A percentile compares a stretch with the other conserved stretches of the same genome.
Conservation (phyloP, 805 yeast genomes). For the Teunomyces panamensis region DNA sequence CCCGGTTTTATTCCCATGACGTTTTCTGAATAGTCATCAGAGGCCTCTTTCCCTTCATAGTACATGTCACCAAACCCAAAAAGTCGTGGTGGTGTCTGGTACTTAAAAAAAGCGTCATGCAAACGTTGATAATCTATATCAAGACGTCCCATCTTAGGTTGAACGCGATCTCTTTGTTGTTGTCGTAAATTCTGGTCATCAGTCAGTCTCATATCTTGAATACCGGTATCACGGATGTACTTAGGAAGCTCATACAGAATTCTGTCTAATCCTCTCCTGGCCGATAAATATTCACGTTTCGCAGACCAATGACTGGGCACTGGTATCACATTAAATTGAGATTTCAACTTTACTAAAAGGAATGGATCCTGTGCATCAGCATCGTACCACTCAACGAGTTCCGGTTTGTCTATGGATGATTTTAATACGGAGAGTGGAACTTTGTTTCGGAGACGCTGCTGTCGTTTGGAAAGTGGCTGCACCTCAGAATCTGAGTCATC, state of each 20-base stretch:
- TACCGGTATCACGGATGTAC: conserved; percentile 78
- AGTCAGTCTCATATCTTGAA: conserved; percentile 72
- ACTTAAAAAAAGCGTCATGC: conserved; percentile 82
- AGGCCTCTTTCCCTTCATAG: conserved; percentile 68
- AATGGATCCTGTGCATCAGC: conserved; percentile 80
- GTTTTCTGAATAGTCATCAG: conserved; percentile 36
- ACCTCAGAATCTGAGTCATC: conserved; percentile 19
- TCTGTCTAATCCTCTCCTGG: conserved; percentile 63
- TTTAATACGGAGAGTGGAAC: conserved; percentile 70
- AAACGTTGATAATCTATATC: conserved; percentile 83
- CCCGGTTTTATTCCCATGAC: conserved; percentile 61
- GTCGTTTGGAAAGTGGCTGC: conserved; percentile 42
- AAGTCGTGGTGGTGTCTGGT: conserved; percentile 71
- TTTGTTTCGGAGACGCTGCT: conserved; percentile 50
- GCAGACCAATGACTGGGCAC: conserved; percentile 86
- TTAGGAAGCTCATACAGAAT: conserved; percentile 75
- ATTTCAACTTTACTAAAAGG: conserved; percentile 61
- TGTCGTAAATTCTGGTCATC: conserved; percentile 65
- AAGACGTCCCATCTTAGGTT: conserved; percentile 80
- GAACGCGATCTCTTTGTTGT: conserved; percentile 76
- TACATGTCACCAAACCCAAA: conserved; percentile 72
- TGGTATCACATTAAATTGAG: conserved; percentile 61
- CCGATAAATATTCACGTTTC: conserved; percentile 70
- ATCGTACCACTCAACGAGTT: conserved; percentile 82
- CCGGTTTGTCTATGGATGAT: conserved; percentile 58